These are phyloP conservation scores for Colletotrichum scovillei DNA, from an alignment of 2,329 filamentous ascomycete species.

Conservation along the genomic window DNA sequence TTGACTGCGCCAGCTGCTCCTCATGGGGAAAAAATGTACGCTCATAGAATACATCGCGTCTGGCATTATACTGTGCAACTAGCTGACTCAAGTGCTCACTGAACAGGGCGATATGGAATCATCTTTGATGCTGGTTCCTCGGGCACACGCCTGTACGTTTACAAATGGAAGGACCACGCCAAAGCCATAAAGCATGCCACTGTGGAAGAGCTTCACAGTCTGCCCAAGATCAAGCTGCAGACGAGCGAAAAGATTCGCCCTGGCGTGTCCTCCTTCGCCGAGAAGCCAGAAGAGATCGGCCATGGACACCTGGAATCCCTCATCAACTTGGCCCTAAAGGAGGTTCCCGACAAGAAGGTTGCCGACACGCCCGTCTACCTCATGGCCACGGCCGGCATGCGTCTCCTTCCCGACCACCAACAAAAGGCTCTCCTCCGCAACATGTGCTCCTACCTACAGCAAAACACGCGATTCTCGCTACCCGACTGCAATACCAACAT, in stretches of 20 bases:
- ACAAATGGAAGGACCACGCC: constrained; percentile 87
- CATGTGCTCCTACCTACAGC: constrained; percentile 84
- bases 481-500: constrained; percentile 92
- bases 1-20: constrained; percentile 18
- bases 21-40: constrained; percentile 52
- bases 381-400: constrained; percentile 95
- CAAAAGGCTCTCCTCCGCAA: constrained; percentile 78
- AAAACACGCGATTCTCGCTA: constrained; percentile 82
- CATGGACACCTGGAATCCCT: constrained; percentile 83
- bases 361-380: constrained; percentile 91
- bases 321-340: constrained; percentile 81
- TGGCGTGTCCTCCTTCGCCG: constrained; percentile 90
- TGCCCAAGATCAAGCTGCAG: constrained; percentile 86
- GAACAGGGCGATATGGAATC: constrained; percentile 81
- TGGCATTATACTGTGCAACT: neutral
- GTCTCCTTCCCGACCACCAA: constrained; percentile 80
- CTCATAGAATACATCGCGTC: neutral
- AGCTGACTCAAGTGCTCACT: constrained; percentile 5
- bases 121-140: constrained; percentile 98
- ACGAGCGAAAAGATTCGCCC: constrained; percentile 95
- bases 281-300: constrained; percentile 80
- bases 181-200: constrained; percentile 65
- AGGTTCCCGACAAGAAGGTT: constrained; percentile 81
- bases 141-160: constrained; percentile 93
- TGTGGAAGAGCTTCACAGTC: constrained; percentile 68